Evolutionary conservation across 2,329 filamentous ascomycete species (phyloP), one percentile per base, ranked within the genome.

Genomic region (Phialemoniopsis sp.): DNA sequence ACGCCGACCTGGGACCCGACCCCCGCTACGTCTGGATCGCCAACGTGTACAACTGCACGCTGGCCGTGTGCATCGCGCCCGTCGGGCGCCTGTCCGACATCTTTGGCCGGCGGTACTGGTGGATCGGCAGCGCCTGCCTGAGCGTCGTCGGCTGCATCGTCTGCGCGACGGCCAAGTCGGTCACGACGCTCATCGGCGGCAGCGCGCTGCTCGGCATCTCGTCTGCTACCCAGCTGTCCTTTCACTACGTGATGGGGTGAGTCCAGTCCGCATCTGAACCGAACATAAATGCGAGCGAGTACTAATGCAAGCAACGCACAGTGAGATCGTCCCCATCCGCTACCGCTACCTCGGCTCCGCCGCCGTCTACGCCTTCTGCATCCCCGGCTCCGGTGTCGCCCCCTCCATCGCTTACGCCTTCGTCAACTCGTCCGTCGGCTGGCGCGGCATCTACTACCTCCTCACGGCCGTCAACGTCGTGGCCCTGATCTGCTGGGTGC

Each of bases 21-120:
- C 34, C 34, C n/a, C 29, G 36, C 36, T 34, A 36, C 33, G 40
- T 48, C 3, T 58, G 56, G 53, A 50, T 58, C 16, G 45, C 58
- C 7, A 52, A 54, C n/a, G 43, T 57, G 16, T 59, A 58, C 31
- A 56, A 53, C 5, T 48, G 49, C 19, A 52, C 56, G 47, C 39
- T 58, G 9, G 40, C 40, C 15, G 38, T 45, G 15, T 39, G 43
- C 8, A 33, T 45, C 13, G 38, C 37, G 4, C 37, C 39, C 8
- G 32, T 45, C 6, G 43, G 43, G 19, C 43, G 35, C 17, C 30
- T 42, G 30, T 32, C 43, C 4, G 43, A 45, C 36, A 40, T 45
- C 13, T 45, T 45, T 13, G 43, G 43, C 14, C 40, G 43, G 6
- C 43, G 43, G n/a, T 45, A 42, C 37, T 45, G 38, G 21, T 45